Evolutionary conservation across 805 yeast genomes (phyloP).

Genomic region (Zygoascus flipseniorum): DNA sequence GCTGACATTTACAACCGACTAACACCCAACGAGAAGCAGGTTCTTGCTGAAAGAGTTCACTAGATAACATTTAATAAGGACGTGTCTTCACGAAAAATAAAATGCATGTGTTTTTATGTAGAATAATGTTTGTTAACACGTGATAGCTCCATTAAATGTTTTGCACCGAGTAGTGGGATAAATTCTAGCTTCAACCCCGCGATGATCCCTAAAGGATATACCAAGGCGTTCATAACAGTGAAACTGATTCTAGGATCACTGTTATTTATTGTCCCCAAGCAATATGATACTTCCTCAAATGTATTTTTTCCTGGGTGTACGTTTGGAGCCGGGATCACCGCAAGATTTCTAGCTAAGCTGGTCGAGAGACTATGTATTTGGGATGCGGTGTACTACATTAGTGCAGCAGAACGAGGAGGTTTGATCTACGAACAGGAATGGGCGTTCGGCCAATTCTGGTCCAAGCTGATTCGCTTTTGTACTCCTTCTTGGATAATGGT

Average conservation of each 20-base stretch:
- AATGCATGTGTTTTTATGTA: too few relatives aligned
- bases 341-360: slow-evolving; percentile 6
- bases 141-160: too few relatives aligned
- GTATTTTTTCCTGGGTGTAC: slow-evolving; percentile 25
- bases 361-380: slow-evolving; percentile 48
- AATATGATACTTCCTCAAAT: slow-evolving; percentile 43
- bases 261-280: slow-evolving; percentile 33
- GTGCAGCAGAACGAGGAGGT: slow-evolving; percentile 42
- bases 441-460: slow-evolving; percentile 82
- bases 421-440: slow-evolving; percentile 74
- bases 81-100: background rate
- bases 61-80: background rate
- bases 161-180: too few relatives aligned
- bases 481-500: slow-evolving; percentile 3
- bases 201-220: background rate
- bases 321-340: background rate
- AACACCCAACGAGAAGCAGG: background rate
- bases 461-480: slow-evolving; percentile 35
- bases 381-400: slow-evolving; percentile 77
- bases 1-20: background rate
- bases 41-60: background rate
- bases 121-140: too few relatives aligned
- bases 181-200: background rate
- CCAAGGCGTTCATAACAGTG: slow-evolving; percentile 4
- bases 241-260: slow-evolving; percentile 29